These are phyloP conservation scores for Metarhizium brunneum DNA, from an alignment of 2,329 filamentous ascomycete genomes.

Conservation along the genomic window DNA sequence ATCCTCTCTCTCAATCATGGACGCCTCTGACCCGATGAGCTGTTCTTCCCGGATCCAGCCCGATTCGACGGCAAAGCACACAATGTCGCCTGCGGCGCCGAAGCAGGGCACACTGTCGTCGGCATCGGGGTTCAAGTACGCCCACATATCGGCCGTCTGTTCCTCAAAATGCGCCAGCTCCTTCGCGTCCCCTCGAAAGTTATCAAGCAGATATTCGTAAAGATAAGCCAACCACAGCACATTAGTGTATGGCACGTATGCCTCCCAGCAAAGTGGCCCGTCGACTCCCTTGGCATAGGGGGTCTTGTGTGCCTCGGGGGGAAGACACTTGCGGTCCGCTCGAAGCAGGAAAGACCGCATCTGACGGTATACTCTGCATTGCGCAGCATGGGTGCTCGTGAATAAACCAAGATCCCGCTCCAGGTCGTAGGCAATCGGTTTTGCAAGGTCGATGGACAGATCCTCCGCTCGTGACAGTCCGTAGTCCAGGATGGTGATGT, in stretches of 20 bases:
- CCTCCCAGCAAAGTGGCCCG: constrained; percentile 44
- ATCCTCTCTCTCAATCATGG: constrained; percentile 28
- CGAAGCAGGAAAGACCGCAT: constrained; percentile 49
- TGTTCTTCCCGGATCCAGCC: constrained; percentile 48
- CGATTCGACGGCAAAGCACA: constrained; percentile 46
- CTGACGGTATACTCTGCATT: constrained; percentile 53
- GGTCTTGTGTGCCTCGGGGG: constrained; percentile 34
- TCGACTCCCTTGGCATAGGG: constrained; percentile 37
- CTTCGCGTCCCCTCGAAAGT: constrained; percentile 37
- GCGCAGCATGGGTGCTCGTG: constrained; percentile 47
- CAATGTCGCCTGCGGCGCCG: constrained; percentile 44
- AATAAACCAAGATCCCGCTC: constrained; percentile 53
- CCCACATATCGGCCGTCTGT: constrained; percentile 43
- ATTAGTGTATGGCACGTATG: constrained; percentile 52
- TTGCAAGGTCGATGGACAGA: constrained; percentile 23
- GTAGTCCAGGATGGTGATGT: constrained; percentile 58
- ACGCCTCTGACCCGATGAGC: constrained; percentile 29
- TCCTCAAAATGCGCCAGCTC: constrained; percentile 36
- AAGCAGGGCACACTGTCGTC: constrained; percentile 39
- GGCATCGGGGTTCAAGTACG: constrained; percentile 42
- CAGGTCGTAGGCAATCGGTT: constrained; percentile 45
- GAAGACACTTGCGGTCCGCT: constrained; percentile 40
- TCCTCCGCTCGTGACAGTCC: constrained; percentile 51
- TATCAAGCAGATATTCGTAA: constrained; percentile 40
- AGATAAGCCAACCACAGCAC: constrained; percentile 57